Base-by-base conservation (phyloP, 2,329 filamentous ascomycete species). In the Nannizzia gypsea region DNA sequence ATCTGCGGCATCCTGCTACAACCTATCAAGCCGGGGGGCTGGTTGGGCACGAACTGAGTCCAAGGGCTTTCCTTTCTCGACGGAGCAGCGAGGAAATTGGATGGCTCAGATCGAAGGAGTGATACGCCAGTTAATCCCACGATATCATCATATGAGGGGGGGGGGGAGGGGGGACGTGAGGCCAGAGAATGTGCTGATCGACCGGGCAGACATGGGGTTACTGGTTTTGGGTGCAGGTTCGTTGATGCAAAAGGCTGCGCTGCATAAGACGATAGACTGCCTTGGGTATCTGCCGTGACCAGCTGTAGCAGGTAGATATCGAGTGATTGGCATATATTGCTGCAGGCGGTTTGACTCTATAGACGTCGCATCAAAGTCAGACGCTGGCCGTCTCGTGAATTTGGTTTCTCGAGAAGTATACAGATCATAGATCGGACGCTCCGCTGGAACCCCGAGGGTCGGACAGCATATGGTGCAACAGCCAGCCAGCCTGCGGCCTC, bases 141-240 rank as follows among this genome's bases (percentile, higher is more conserved):
- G 65, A 62, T 17, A 59, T 67, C 24, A 59, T 67, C 26, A 58
- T 68, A 34, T 69, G 66, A n/a, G n/a, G n/a, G n/a, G n/a, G 66
- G 68, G 67, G 13, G 67, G n/a, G n/a, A n/a, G n/a, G 66, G 68
- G 67, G 13, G 67, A 69, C 63, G 66, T 63, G 24, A 68, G 68
- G 60, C 62, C 67, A 17, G 65, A 63, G 13, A 69, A 70, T 61
- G 59, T 68, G 31, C 57, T 69, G 26, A 62, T 69, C 58, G 68
- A 69, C 52, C 60, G 56, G 44, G 36, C 65, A 2, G 60, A 60
- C 24, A 46, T 66, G 58, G 17, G 67, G 59, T 69, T 31, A 63
- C 67, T 36, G 68, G 69, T 58, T 69, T 69, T 58, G 67, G 28
- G 11, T 8, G 9, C 15, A 20, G n/a, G n/a, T 46, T 46, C n/a